Percentiles rank a stretch among this genome's conserved stretches.
Evolutionary conservation across 306 rosid genomes (phyloP).

Genomic region (Fragaria vesca): DNA sequence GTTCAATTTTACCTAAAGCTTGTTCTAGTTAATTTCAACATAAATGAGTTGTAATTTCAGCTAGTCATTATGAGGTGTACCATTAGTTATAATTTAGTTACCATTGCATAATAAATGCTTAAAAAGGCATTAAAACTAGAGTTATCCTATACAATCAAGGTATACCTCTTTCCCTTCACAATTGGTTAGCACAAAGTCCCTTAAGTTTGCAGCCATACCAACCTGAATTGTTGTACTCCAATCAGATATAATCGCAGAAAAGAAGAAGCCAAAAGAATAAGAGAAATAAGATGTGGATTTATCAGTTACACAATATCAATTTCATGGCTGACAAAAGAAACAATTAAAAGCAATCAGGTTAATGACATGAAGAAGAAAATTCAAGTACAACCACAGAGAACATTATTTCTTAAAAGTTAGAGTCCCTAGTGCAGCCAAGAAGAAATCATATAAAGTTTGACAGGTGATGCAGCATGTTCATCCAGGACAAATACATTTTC

Average conservation of each 20-base stretch:
- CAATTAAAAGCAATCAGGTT: background rate
- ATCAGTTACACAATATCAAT: background rate
- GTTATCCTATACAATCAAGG: conserved; percentile 1
- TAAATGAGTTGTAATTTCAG: background rate
- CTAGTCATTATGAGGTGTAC: background rate
- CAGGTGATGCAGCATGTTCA: background rate
- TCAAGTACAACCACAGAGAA: background rate
- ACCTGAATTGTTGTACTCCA: conserved; percentile 42
- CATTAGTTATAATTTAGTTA: background rate
- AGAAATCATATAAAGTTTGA: background rate
- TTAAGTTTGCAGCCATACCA: conserved; percentile 93
- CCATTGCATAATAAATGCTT: background rate
- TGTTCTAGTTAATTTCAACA: background rate
- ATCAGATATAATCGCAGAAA: background rate
- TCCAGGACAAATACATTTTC: background rate
- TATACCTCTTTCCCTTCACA: conserved; percentile 78
- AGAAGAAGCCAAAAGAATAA: background rate
- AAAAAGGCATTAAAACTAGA: conserved; percentile 3
- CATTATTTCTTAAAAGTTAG: background rate
- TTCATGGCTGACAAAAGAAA: background rate
- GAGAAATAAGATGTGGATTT: conserved; percentile 2
- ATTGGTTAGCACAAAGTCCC: conserved; percentile 70
- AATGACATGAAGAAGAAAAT: background rate
- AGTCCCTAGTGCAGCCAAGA: background rate
- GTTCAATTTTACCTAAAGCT: background rate